Conservation (phyloP, 345 rosid genomes). For the Populus alba region DNA sequence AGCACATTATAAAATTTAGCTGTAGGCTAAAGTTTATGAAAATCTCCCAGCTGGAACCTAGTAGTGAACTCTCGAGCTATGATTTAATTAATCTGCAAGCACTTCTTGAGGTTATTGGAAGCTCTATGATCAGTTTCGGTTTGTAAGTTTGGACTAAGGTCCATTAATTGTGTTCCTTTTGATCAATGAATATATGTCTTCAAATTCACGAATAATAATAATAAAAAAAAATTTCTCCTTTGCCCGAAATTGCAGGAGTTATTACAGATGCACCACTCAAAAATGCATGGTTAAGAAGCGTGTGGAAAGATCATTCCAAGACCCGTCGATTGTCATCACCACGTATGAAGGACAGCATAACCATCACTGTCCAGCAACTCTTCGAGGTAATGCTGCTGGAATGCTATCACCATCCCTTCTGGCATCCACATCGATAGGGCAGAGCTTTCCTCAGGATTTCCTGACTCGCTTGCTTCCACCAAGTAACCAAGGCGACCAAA, state of each 20-base stretch:
- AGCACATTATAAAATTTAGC: neutral
- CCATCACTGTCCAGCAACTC: conserved; percentile 68
- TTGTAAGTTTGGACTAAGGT: no score
- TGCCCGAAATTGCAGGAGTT: conserved; percentile 52
- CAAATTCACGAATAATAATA: neutral
- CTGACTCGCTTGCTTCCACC: conserved; percentile 23
- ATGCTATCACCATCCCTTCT: conserved; percentile 38
- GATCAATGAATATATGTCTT: neutral
- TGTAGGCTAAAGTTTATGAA: neutral
- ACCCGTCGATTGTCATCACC: conserved; percentile 82
- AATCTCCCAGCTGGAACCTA: neutral
- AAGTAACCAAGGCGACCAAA: conserved; percentile 2
- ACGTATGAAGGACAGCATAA: conserved; percentile 91
- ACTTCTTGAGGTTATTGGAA: neutral
- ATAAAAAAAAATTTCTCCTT: neutral
- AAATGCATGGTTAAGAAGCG: conserved; percentile 83
- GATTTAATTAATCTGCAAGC: neutral
- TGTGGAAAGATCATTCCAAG: conserved; percentile 85
- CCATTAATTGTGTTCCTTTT: no score
- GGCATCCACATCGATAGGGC: conserved; percentile 14
- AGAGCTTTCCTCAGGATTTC: conserved; percentile 22
- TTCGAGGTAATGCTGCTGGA: conserved; percentile 55
- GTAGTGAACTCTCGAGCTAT: neutral
- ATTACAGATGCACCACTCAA: conserved; percentile 89
- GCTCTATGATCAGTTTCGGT: neutral